Percentiles rank a stretch among this genome's conserved stretches.
These are phyloP conservation scores for Phytophthora ramorum DNA, from an alignment of 352 stramenopile species.

Conservation along the genomic window DNA sequence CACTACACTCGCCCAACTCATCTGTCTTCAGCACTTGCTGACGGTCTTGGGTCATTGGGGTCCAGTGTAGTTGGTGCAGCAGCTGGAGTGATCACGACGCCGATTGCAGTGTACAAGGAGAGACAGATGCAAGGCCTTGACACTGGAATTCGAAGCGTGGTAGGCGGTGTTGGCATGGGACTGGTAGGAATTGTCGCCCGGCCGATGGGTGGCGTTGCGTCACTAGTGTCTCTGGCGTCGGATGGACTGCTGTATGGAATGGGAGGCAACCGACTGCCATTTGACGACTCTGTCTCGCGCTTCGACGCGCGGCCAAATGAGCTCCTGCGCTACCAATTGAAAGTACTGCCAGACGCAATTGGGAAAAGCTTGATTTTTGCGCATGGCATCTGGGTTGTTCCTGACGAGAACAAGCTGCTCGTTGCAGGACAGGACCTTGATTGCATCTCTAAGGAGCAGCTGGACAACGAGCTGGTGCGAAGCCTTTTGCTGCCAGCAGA, in stretches of 20 bases:
- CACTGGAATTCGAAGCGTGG: conserved; percentile 66
- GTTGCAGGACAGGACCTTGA: conserved; percentile 31
- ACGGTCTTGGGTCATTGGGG: conserved; percentile 73
- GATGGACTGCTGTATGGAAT: conserved; percentile 79
- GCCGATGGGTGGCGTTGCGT: conserved; percentile 80
- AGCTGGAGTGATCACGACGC: conserved; percentile 78
- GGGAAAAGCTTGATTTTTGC: conserved; percentile 62
- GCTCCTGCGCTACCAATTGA: conserved; percentile 79
- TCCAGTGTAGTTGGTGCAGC: conserved; percentile 81
- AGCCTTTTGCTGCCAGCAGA: conserved; percentile 48
- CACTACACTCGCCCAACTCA: conserved; percentile 75
- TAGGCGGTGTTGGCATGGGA: conserved; percentile 79
- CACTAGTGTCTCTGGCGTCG: conserved; percentile 77
- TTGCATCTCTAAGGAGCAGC: conserved; percentile 34
- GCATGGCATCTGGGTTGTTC: conserved; percentile 68
- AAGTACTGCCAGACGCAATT: conserved; percentile 64
- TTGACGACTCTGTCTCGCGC: conserved; percentile 36
- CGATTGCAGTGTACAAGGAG: conserved; percentile 78
- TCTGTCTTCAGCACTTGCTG: conserved; percentile 65
- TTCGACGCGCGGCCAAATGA: conserved; percentile 74
- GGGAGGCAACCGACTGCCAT: conserved; percentile 40
- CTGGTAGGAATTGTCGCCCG: conserved; percentile 81
- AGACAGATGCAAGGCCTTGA: conserved; percentile 66
- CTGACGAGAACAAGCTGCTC: conserved; percentile 27
- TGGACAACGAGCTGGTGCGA: conserved; percentile 35